These are phyloP conservation scores for Hygrophorus russula DNA, from an alignment of 768 basidiomycete species.

Conservation along the genomic window DNA sequence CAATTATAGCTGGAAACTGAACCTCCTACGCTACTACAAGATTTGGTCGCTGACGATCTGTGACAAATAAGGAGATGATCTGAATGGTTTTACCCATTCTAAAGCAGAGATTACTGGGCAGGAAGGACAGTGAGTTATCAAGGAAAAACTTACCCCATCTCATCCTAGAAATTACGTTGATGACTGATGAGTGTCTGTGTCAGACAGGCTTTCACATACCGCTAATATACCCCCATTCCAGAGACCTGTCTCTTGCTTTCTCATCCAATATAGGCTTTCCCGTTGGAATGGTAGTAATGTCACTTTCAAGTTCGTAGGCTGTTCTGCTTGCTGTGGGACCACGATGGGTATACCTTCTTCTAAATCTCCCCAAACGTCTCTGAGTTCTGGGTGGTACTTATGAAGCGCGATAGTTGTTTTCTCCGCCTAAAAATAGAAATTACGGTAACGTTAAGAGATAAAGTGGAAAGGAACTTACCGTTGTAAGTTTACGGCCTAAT, in stretches of 20 bases:
- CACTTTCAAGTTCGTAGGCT: slow-evolving; percentile 76
- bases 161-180: slow-evolving; percentile 42
- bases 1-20: slow-evolving; percentile 23
- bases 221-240: slow-evolving; percentile 94
- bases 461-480: slow-evolving; percentile 29
- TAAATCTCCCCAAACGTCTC: slow-evolving; percentile 81
- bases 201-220: slow-evolving; percentile 29
- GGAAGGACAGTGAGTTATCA: not conserved
- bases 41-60: slow-evolving; percentile 70
- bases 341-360: slow-evolving; percentile 49
- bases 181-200: slow-evolving; percentile 1
- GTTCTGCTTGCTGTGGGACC: slow-evolving; percentile 59
- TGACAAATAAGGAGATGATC: slow-evolving; percentile 81
- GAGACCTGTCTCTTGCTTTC: slow-evolving; percentile 74
- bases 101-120: slow-evolving; percentile 5
- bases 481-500: slow-evolving; percentile 66
- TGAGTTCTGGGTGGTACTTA: slow-evolving; percentile 70
- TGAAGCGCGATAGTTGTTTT: slow-evolving; percentile 51
- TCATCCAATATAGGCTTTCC: slow-evolving; percentile 95
- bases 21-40: slow-evolving; percentile 80
- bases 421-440: slow-evolving; percentile 44
- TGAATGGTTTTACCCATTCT: slow-evolving; percentile 97
- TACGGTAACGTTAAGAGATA: slow-evolving; percentile 4
- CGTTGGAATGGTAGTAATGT: slow-evolving; percentile 88
- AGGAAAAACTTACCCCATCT: slow-evolving; percentile 65